A percentile compares a stretch with the other conserved stretches of the same genome.
Conservation (phyloP, 441 rosid genomes). For the Mallotus japonicus region DNA sequence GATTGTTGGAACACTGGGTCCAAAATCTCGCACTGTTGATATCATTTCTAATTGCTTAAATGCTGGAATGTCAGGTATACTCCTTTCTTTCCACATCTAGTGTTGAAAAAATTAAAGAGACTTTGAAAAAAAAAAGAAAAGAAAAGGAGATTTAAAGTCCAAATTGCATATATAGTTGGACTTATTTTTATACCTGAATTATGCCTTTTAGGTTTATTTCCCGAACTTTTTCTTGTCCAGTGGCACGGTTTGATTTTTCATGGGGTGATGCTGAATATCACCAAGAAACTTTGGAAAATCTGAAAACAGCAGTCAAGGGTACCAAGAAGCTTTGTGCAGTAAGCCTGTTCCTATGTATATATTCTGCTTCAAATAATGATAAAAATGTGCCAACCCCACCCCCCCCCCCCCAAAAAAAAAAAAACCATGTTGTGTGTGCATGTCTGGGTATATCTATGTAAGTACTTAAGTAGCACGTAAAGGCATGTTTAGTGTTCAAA, state of each 20-base stretch:
- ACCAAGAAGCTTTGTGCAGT: slow-evolving; percentile 88
- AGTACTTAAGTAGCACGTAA: not conserved
- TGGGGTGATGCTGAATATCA: slow-evolving; percentile 74
- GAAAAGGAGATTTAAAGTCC: not conserved
- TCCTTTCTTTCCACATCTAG: not conserved
- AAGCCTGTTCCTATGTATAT: slow-evolving; percentile 23
- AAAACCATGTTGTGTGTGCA: too few species aligned
- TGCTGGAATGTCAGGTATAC: slow-evolving; percentile 84
- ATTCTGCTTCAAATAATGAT: too few species aligned
- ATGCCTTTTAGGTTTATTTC: not conserved
- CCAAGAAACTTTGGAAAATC: slow-evolving; percentile 75
- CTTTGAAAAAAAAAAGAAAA: too few species aligned
- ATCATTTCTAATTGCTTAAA: slow-evolving; percentile 68
- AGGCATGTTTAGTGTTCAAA: not conserved
- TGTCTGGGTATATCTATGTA: not conserved
- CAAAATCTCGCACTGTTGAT: slow-evolving; percentile 70
- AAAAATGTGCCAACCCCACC: too few species aligned
- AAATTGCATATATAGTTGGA: not conserved
- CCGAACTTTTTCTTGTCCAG: slow-evolving; percentile 28
- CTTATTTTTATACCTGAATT: not conserved
- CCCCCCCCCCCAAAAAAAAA: too few species aligned
- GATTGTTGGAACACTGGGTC: slow-evolving; percentile 91
- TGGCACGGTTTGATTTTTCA: slow-evolving; percentile 83
- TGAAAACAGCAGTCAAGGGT: slow-evolving; percentile 62
- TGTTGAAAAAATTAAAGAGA: too few species aligned